Evolutionary conservation across 73 alveolate genomes (phyloP).

Genomic region (Blepharisma japonicum): DNA sequence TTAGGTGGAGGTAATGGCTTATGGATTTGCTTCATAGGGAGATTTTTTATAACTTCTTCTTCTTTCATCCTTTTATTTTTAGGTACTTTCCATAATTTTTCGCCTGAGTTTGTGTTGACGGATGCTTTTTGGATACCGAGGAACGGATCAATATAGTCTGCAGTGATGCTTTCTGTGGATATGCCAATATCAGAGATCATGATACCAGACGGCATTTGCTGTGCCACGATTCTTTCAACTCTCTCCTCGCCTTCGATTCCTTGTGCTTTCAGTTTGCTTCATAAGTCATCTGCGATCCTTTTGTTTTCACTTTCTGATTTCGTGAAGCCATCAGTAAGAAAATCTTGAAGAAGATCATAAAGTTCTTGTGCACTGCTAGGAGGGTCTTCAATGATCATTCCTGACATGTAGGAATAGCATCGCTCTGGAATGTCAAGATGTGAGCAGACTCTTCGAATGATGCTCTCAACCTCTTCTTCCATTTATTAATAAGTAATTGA

Average conservation of each 20-base stretch:
- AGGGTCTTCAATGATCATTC: constrained; percentile 85
- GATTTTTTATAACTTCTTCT: constrained; percentile 80
- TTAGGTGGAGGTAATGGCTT: constrained; percentile 77
- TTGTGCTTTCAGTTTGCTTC: constrained; percentile 58
- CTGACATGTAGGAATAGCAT: constrained; percentile 69
- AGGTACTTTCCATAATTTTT: constrained; percentile 52
- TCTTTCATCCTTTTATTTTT: constrained; percentile 57
- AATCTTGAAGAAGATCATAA: constrained; percentile 84
- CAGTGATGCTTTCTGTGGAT: constrained; percentile 71
- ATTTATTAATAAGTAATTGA: not conserved
- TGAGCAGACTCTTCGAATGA: constrained; percentile 26
- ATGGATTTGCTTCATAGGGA: constrained; percentile 63
- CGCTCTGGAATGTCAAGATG: constrained; percentile 20
- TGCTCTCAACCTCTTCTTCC: constrained; percentile 17
- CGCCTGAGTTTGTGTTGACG: constrained; percentile 68
- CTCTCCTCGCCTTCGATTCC: constrained; percentile 43
- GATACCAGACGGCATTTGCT: constrained; percentile 28
- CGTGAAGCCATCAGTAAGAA: constrained; percentile 88
- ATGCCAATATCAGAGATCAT: constrained; percentile 32
- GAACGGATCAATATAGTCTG: constrained; percentile 64
- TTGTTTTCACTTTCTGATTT: constrained; percentile 80
- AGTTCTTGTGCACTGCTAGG: constrained; percentile 88
- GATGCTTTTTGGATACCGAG: constrained; percentile 59
- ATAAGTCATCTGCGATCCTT: constrained; percentile 68
- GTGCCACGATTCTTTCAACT: constrained; percentile 41